Evolutionary conservation across 192 early-diverging fungal genomes (phyloP).

Genomic region (Piromyces sp.): DNA sequence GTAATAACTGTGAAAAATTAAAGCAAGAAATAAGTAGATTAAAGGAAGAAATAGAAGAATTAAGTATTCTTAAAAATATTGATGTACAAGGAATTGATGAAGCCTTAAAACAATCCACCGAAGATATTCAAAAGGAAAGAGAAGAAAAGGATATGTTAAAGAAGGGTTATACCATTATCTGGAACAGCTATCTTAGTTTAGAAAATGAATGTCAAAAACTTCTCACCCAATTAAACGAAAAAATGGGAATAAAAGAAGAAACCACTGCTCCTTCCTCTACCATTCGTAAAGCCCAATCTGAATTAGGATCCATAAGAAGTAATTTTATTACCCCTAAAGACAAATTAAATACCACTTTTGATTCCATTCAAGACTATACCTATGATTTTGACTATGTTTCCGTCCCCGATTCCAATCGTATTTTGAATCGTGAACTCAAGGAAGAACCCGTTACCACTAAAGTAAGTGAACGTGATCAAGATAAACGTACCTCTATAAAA

Average conservation of each 20-base stretch:
- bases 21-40: background rate
- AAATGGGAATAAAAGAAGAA: background rate
- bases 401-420: background rate
- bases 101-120: background rate
- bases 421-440: background rate
- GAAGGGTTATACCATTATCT: background rate
- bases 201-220: background rate
- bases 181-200: background rate
- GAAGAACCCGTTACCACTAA: too few species aligned
- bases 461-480: background rate
- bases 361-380: background rate
- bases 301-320: background rate
- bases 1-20: background rate
- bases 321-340: background rate
- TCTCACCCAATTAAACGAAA: background rate
- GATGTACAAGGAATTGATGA: background rate
- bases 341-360: background rate
- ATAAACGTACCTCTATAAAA: background rate
- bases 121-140: background rate
- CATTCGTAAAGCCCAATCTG: background rate
- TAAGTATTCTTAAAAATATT: background rate
- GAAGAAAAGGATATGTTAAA: background rate
- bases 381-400: background rate
- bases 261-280: background rate
- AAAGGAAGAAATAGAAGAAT: background rate